Evolutionary conservation across 345 rosid genomes (phyloP).

Genomic region (Acer saccharum): DNA sequence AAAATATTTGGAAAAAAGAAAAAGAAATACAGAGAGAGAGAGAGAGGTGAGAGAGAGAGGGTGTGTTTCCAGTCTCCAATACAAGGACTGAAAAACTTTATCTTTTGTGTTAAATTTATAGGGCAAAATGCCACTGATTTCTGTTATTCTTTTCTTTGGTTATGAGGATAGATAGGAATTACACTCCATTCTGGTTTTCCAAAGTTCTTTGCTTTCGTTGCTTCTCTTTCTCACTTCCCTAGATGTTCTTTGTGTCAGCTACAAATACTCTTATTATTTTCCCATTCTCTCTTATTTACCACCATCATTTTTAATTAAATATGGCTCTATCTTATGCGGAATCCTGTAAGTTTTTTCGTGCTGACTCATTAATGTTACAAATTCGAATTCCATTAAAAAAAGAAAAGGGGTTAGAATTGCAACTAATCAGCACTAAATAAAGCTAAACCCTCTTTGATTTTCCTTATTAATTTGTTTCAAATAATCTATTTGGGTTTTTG

Average conservation of each 20-base stretch:
- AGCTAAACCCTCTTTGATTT: constrained; percentile 17
- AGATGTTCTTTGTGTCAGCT: constrained; percentile 61
- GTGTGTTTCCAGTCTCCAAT: constrained; percentile 56
- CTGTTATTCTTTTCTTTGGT: constrained; percentile 57
- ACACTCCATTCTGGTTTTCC: constrained; percentile 49
- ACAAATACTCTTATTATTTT: constrained; percentile 14
- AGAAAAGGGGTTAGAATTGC: too few species aligned
- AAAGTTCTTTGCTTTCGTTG: constrained; percentile 46
- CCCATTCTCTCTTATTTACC: neutral
- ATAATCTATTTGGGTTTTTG: neutral
- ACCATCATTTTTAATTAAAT: neutral
- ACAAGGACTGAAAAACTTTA: constrained; percentile 64
- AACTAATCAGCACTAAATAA: neutral
- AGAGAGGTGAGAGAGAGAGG: constrained; percentile 24
- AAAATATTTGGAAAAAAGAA: neutral
- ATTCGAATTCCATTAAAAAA: too few species aligned
- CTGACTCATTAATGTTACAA: too few species aligned
- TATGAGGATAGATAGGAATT: constrained; percentile 48
- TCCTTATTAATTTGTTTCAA: neutral
- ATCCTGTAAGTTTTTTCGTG: too few species aligned
- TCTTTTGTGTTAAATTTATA: constrained; percentile 43
- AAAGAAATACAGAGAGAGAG: neutral
- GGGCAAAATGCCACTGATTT: constrained; percentile 40
- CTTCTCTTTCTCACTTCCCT: constrained; percentile 67
- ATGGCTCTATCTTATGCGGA: too few species aligned